Conservation (phyloP, 139 green algal species). For the Coccomyxa sp. region DNA sequence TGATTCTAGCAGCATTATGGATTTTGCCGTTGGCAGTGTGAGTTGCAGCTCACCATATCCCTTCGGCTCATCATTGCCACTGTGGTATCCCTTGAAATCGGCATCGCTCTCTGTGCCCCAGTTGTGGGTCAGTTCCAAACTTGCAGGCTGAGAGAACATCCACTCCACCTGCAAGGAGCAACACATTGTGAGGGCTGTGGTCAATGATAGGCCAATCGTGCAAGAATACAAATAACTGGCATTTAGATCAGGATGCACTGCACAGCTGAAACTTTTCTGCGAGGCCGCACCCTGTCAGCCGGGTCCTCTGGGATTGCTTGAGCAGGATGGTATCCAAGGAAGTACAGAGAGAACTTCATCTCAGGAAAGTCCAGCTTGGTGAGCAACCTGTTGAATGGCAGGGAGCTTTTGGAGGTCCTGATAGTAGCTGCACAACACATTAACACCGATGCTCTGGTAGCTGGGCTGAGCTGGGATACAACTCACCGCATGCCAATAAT, state of each 20-base stretch:
- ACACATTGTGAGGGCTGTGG: background rate
- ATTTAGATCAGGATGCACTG: too few species aligned
- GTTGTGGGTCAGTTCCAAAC: conserved; percentile 87
- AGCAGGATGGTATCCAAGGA: conserved; percentile 59
- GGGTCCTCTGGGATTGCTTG: conserved; percentile 60
- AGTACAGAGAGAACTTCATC: conserved; percentile 82
- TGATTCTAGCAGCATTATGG: too few species aligned
- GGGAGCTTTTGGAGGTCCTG: too few species aligned
- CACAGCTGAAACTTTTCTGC: too few species aligned
- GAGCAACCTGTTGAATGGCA: conserved; percentile 42
- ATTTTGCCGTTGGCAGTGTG: too few species aligned
- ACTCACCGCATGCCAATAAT: conserved; percentile 68
- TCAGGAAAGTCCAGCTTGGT: conserved; percentile 73
- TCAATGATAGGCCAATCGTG: background rate
- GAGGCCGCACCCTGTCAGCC: conserved; percentile 27
- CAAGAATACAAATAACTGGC: too few species aligned
- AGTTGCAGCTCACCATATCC: conserved; percentile 58
- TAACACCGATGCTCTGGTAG: too few species aligned
- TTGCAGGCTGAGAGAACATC: conserved; percentile 40
- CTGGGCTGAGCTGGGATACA: too few species aligned
- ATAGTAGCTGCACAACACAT: too few species aligned
- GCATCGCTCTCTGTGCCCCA: conserved; percentile 78
- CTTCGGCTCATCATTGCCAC: conserved; percentile 78
- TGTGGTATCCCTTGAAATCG: conserved; percentile 75
- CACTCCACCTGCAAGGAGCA: conserved; percentile 36